phyloP scores from a whole-genome alignment of 345 rosid genomes.

The Gossypium sturtianum region DNA sequence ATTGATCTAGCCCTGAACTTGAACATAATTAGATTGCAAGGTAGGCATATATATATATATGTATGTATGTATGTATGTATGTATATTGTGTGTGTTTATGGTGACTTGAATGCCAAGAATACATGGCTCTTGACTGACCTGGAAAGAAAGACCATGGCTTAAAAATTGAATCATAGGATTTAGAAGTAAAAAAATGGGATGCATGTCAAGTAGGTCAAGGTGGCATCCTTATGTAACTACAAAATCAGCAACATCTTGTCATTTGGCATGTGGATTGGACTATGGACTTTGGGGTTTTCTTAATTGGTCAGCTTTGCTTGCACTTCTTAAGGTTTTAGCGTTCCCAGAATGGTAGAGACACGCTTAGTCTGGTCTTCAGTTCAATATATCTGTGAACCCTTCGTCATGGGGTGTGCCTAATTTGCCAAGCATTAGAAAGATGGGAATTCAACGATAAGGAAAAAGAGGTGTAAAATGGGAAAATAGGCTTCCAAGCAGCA shows the following conservation, averaged over 20 bases:
- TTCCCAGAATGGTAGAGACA: not conserved
- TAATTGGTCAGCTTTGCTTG: not conserved
- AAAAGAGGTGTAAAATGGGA: not conserved
- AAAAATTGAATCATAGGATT: not conserved
- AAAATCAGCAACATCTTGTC: not conserved
- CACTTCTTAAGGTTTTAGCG: not conserved
- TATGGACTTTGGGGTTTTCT: not conserved
- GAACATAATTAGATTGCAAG: not conserved
- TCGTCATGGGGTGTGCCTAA: not conserved
- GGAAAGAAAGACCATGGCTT: no score
- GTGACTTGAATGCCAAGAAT: not conserved
- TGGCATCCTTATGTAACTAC: no score
- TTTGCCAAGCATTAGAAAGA: not conserved
- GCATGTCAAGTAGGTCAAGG: not conserved
- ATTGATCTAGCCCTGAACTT: not conserved
- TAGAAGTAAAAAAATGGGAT: not conserved
- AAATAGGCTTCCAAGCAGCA: not conserved
- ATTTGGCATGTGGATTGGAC: not conserved
- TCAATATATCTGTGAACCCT: not conserved
- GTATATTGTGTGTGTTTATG: not conserved
- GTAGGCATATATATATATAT: not conserved
- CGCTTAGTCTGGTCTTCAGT: not conserved
- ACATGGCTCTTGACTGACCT: not conserved
- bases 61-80: no score
- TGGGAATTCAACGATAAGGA: not conserved